Evolutionary conservation across 1,284 basidiomycete species (phyloP).

Genomic region (Pulchroboletus neoregius): DNA sequence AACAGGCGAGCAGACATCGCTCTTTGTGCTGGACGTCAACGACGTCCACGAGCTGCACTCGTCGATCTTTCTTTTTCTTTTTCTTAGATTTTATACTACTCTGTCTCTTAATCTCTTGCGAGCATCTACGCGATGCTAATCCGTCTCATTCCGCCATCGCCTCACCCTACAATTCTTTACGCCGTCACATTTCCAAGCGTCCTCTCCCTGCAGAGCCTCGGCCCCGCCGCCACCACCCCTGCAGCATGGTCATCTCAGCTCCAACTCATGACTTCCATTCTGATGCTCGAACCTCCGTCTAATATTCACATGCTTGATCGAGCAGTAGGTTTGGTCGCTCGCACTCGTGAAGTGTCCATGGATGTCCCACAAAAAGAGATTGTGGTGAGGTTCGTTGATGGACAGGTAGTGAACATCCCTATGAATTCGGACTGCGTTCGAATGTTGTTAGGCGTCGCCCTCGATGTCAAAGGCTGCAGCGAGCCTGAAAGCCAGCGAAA

Average conservation of each 20-base stretch:
- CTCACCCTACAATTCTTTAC: constrained; percentile 68
- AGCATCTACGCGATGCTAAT: constrained; percentile 54
- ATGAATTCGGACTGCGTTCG: constrained; percentile 41
- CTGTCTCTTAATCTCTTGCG: constrained; percentile 19
- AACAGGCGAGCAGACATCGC: constrained; percentile 12
- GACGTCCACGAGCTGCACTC: constrained; percentile 18
- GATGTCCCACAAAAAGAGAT: constrained; percentile 48
- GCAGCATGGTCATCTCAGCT: constrained; percentile 56
- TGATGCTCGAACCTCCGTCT: constrained; percentile 56
- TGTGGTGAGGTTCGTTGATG: constrained; percentile 55
- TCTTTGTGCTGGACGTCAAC: constrained; percentile 32
- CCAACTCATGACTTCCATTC: constrained; percentile 42
- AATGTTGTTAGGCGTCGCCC: constrained; percentile 47
- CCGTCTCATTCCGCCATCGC: constrained; percentile 53
- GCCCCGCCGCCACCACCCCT: constrained; percentile 41
- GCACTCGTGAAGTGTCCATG: constrained; percentile 58
- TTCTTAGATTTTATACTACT: constrained; percentile 22
- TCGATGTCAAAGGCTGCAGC: constrained; percentile 48
- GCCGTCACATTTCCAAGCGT: constrained; percentile 54
- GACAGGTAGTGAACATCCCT: constrained; percentile 46
- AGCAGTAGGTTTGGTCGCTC: constrained; percentile 51
- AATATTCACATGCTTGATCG: constrained; percentile 62
- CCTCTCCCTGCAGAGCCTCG: constrained; percentile 44
- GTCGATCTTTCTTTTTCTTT: not conserved
- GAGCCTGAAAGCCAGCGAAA: constrained; percentile 32